Base-by-base conservation (phyloP, 1,139 yeast species). In the Diutina ranongensis region DNA sequence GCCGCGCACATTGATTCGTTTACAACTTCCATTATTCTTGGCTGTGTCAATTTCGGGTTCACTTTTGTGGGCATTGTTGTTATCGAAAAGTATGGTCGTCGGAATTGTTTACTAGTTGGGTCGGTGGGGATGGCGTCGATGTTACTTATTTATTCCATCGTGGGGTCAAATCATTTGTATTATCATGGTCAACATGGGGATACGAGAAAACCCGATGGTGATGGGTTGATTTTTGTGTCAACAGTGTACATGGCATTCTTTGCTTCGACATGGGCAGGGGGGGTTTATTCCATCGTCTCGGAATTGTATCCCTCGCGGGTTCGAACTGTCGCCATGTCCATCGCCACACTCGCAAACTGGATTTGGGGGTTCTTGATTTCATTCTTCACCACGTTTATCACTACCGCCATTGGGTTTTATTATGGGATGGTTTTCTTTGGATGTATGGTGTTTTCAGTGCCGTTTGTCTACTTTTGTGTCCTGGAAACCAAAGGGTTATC, bases 201-300 rank as follows among this genome's bases (percentile, higher is more conserved):
- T 47, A 63, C 68, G 44, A 52, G 58, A 44, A 65, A 64, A 52
- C 67, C 81, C 50, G 78, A 83, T 46, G 92, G 92, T 62, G 68
- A 79, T 61, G 85, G 82, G 50, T 69, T 76, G 86, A 82, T 86
- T 60, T 80, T 83, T 56, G 75, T 86, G 55, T 78, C 89, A 28
- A 83, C 92, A 62, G 60, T 83, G 50, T 87, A 78, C 67, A 83
- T 87, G 52, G 82, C 83, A 74, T 80, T 77, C 69, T 86, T 85
- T 60, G 92, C 95, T 34, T 74, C 83, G 35, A 80, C 94, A 7
- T 85, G 95, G 94, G 95, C 89, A 51, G 92, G 94, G 56, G 77
- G 81, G 58, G 81, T 81, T 42, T 87, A 79, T 76, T 83, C 83
- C 48, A 79, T 83, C 54, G 76, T 81, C 47, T 81, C 92, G 35